Conservation (phyloP, 2,329 filamentous ascomycete genomes). For the Fusarium duplospermum region DNA sequence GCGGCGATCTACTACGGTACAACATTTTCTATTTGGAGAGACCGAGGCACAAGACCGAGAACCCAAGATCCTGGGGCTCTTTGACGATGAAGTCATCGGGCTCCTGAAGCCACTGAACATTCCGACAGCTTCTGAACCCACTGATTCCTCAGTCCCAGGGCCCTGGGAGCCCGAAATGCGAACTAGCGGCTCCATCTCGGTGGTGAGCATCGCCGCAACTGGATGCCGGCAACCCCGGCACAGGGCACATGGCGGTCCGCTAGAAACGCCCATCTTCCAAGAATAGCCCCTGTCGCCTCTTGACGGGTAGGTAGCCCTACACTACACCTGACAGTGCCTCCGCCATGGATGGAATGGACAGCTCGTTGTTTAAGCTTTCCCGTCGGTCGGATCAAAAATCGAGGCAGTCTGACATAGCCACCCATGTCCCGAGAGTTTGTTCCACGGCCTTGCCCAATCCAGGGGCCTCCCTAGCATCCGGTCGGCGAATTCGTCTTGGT, state of each 20-base stretch:
- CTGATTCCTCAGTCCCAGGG: constrained; percentile 18
- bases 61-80: constrained; percentile 13
- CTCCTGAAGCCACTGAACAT: not conserved
- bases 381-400: constrained; percentile 37
- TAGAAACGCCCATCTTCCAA: constrained; percentile 39
- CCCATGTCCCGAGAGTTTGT: constrained; percentile 18
- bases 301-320: constrained; percentile 16
- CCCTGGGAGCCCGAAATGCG: constrained; percentile 19
- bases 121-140: constrained; percentile 28
- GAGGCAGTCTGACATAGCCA: constrained; percentile 36
- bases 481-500: constrained; percentile 8
- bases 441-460: constrained; percentile 7
- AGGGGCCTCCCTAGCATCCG: not conserved
- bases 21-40: constrained; percentile 29
- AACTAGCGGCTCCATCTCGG: constrained; percentile 23
- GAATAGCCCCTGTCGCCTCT: constrained; percentile 40
- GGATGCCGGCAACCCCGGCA: constrained; percentile 38
- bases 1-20: constrained; percentile 2
- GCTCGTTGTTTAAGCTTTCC: constrained; percentile 33
- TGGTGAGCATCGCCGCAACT: constrained; percentile 30
- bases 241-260: constrained; percentile 29
- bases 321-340: constrained; percentile 29
- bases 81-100: constrained; percentile 37
- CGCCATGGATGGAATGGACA: constrained; percentile 1
- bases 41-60: constrained; percentile 7